Evolutionary conservation across 1,139 yeast species (phyloP), one percentile per base, ranked within the genome.

Genomic region (Kodamaea fungicola): DNA sequence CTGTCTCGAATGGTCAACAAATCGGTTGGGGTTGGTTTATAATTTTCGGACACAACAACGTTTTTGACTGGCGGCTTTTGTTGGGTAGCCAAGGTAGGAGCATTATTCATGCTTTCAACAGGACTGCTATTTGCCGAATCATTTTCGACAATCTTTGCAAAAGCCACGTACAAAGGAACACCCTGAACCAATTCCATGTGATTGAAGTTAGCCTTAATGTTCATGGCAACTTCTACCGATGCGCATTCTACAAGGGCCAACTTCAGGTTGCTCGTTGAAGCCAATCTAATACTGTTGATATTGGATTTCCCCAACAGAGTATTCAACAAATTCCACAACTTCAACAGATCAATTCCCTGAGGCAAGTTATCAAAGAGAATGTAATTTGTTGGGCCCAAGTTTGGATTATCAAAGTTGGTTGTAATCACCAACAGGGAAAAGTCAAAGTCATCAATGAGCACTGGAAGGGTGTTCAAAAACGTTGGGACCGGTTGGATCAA

Each of bases 151-250:
- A 82, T 67, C 51, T 78, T 79, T 3, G 88, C 90, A 67, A 82
- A 83, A 0, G 84, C 82, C 33, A 80, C 80, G 38, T 76, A 69
- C 53, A 86, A 74, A 22, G 76, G 70, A 31, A 71, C 67, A 1
- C 95, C 96, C 1, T 90, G 84, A 43, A 81, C 76, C 29, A 92
- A 69, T 54, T 90, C 97, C 49, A 82, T 79, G 45, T 89, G 95
- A 52, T 84, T 85, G 52, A 89, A 75, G 34, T 72, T 78, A 4
- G 85, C 83, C 52, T 82, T 82, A 34, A 95, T 87, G 32, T 72
- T 75, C 71, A 85, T 78, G 8, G 97, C 95, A 29, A 80, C 67
- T 33, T 87, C 96, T 9, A 84, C 64, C 28, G 73, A 67, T 4
- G 76, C 69, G 60, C 87, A 89, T 57, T 85, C 94, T 24, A 86